Percentiles rank a stretch among this genome's conserved stretches.
These are phyloP conservation scores for Agapanthus africanus DNA, from an alignment of 106 monocot genomes.

Conservation along the genomic window DNA sequence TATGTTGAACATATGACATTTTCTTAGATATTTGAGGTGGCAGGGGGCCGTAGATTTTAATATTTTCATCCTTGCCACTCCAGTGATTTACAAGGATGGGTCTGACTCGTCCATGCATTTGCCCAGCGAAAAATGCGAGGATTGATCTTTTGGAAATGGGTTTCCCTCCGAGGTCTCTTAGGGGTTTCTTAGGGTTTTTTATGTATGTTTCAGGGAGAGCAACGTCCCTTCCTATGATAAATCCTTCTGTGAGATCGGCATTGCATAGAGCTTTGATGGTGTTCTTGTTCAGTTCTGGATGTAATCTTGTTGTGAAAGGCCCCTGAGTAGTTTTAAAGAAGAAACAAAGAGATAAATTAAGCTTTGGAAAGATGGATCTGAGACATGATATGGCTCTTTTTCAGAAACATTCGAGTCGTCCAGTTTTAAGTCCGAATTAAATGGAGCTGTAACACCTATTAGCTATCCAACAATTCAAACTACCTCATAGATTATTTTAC, in stretches of 20 bases:
- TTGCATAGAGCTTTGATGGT: constrained; percentile 84
- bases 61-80: constrained; percentile 46
- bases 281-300: constrained; percentile 58
- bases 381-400: neutral
- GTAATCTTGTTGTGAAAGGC: constrained; percentile 63
- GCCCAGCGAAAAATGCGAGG: constrained; percentile 81
- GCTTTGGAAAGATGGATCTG: neutral
- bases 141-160: constrained; percentile 40
- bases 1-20: constrained; percentile 59
- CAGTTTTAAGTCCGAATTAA: neutral
- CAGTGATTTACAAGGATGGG: constrained; percentile 51
- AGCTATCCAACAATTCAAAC: neutral
- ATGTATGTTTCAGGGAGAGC: constrained; percentile 94
- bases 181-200: constrained; percentile 42
- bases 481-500: neutral
- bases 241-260: constrained; percentile 73
- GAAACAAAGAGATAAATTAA: neutral
- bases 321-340: constrained; percentile 32
- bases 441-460: neutral
- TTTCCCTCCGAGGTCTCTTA: constrained; percentile 53
- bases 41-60: constrained; percentile 47
- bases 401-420: neutral
- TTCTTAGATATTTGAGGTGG: constrained; percentile 27
- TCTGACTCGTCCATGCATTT: constrained; percentile 75
- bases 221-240: constrained; percentile 62